These are phyloP conservation scores for Aspergillus kassunensis DNA, from an alignment of 495 filamentous ascomycete species.

Conservation along the genomic window DNA sequence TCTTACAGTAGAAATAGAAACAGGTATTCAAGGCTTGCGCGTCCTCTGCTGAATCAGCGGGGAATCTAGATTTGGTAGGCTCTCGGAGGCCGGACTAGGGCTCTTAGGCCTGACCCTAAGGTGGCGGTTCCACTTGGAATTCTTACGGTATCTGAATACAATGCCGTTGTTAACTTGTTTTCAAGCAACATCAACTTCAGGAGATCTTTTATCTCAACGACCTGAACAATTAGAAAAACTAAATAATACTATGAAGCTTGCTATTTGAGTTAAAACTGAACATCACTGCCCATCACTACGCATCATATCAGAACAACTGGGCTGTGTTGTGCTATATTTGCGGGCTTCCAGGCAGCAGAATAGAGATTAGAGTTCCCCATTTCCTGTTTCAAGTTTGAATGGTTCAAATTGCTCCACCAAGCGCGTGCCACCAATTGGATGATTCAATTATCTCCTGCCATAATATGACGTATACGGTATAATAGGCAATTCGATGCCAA, in stretches of 20 bases:
- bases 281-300: neutral
- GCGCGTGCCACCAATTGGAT: slow-evolving; percentile 2
- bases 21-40: slow-evolving; percentile 33
- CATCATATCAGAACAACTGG: neutral
- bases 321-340: slow-evolving; percentile 2
- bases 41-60: slow-evolving; percentile 37
- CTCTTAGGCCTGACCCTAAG: slow-evolving; percentile 6
- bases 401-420: neutral
- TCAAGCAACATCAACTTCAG: no score
- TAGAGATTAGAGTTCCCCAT: neutral
- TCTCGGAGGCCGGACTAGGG: neutral
- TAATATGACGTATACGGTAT: no score
- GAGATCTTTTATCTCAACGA: no score
- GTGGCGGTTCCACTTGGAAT: slow-evolving; percentile 3
- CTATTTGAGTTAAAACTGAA: no score
- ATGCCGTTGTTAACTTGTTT: neutral
- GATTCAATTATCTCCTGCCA: neutral
- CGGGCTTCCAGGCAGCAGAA: neutral
- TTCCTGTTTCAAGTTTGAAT: neutral
- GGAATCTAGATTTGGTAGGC: slow-evolving; percentile 9
- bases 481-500: no score
- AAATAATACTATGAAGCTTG: no score
- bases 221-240: no score
- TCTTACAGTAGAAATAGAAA: slow-evolving; percentile 28
- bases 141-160: slow-evolving; percentile 1